Evolutionary conservation across 306 rosid genomes (phyloP), one percentile per base, ranked within the genome.

Genomic region (Geum urbanum): DNA sequence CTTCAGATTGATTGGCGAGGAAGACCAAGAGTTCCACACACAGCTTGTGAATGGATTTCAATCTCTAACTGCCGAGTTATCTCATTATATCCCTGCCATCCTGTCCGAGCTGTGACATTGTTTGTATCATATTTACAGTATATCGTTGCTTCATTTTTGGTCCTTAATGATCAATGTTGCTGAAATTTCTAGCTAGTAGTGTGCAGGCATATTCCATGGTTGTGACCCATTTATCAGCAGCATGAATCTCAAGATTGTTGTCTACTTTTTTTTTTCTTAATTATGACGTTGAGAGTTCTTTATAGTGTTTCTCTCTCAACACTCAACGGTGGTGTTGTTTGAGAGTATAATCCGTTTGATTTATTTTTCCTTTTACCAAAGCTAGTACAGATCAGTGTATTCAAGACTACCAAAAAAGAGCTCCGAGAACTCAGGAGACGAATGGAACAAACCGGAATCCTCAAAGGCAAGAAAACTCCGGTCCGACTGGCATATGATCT

Each of bases 21-120:
- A 94, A 74, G 98, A 94, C 79, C 97, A 94, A 75, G 98, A 94
- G 66, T 94, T 94, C 86, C 98, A 94, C 77, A 94, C 98, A 2
- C 98, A 94, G 78, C 96, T 94, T 52, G 98, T 90, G 68, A 94
- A 94, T 53, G 98, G 98, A 39, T 94, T 94, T 74, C 98, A 94
- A 74, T 94, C 98, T 16, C 86, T 94, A 11, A 94, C 98, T 11
- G 98, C 98, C 0, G 98, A 94, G 78, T 73, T 94, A 65, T 94
- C 98, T 20, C 97, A 94, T 83, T 94, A 90, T 73, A 94, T 94
- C 72, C 98, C 98, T 11, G 98, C 98, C 64, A 90, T 94, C 79
- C 88, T 94, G 67, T 94, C 98, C 0, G 98, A 94, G 89, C 79
- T 94, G 59, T 94, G 85, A 85, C 75, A 47, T 72, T 58, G 35